Percentiles rank a stretch among this genome's conserved stretches.
Conservation (phyloP, 495 filamentous ascomycete species). For the Penicillium arizonense region DNA sequence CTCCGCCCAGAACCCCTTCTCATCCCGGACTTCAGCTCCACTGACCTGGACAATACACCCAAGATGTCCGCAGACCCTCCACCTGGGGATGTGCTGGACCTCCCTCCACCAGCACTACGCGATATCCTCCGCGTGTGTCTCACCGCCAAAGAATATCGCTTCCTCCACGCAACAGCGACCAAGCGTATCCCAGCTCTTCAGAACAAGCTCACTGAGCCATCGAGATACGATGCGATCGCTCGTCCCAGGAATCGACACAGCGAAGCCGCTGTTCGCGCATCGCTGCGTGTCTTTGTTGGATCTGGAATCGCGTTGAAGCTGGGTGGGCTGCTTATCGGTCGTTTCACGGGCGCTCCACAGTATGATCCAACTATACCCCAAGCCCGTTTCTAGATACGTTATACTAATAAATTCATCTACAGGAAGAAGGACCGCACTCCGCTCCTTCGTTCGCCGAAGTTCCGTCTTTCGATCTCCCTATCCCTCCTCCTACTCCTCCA, state of each 20-base stretch:
- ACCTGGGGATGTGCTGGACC: slow-evolving; percentile 7
- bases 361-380: slow-evolving; percentile 13
- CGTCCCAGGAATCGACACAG: slow-evolving; percentile 67
- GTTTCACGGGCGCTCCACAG: slow-evolving; percentile 39
- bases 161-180: slow-evolving; percentile 74
- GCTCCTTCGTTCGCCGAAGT: slow-evolving; percentile 65
- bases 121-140: slow-evolving; percentile 82
- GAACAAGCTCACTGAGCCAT: slow-evolving; percentile 58
- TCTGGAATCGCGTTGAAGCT: slow-evolving; percentile 69
- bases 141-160: slow-evolving; percentile 79
- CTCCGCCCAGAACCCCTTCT: slow-evolving; percentile 3
- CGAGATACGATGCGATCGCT: slow-evolving; percentile 50
- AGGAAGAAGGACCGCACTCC: slow-evolving; percentile 47
- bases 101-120: slow-evolving; percentile 43
- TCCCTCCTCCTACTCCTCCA: slow-evolving; percentile 85
- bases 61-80: slow-evolving; percentile 15
- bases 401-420: not conserved
- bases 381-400: not conserved
- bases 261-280: slow-evolving; percentile 72
- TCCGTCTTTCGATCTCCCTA: slow-evolving; percentile 76
- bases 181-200: slow-evolving; percentile 61
- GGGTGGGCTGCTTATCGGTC: slow-evolving; percentile 55
- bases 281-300: slow-evolving; percentile 71
- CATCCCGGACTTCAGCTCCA: slow-evolving; percentile 1
- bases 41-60: not conserved